Evolutionary conservation across 2,329 filamentous ascomycete genomes (phyloP).

Genomic region (Elsinoe fawcettii): DNA sequence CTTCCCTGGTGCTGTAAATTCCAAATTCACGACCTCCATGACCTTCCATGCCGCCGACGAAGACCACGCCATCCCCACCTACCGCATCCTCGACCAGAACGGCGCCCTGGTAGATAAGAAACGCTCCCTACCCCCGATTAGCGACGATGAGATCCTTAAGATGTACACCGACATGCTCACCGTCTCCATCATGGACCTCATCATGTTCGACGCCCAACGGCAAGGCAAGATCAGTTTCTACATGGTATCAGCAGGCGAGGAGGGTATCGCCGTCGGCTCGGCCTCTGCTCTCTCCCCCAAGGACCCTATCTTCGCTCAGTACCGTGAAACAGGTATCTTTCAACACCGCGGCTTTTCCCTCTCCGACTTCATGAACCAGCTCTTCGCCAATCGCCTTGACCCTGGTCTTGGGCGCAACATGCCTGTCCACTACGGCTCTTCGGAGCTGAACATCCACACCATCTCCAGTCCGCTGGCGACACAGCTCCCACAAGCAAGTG

Average conservation of each 20-base stretch:
- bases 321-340: slow-evolving; percentile 87
- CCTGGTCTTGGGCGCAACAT: slow-evolving; percentile 80
- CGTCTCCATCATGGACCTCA: slow-evolving; percentile 81
- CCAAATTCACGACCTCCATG: slow-evolving; percentile 77
- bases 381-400: slow-evolving; percentile 83
- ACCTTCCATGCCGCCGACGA: slow-evolving; percentile 67
- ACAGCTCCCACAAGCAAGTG: slow-evolving; percentile 80
- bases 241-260: slow-evolving; percentile 90
- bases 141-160: slow-evolving; percentile 51
- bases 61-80: slow-evolving; percentile 74
- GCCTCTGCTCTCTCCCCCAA: slow-evolving; percentile 74
- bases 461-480: slow-evolving; percentile 81
- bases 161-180: slow-evolving; percentile 60
- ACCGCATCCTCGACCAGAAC: slow-evolving; percentile 83
- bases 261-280: slow-evolving; percentile 85
- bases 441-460: slow-evolving; percentile 77
- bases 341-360: slow-evolving; percentile 80
- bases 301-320: slow-evolving; percentile 90
- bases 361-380: slow-evolving; percentile 87
- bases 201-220: slow-evolving; percentile 96
- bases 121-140: slow-evolving; percentile 58
- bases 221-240: slow-evolving; percentile 95
- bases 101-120: slow-evolving; percentile 71
- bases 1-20: slow-evolving; percentile 93
- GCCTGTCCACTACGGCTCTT: slow-evolving; percentile 92